Conservation (phyloP, 805 yeast species). For the Candida nonsorbophila region DNA sequence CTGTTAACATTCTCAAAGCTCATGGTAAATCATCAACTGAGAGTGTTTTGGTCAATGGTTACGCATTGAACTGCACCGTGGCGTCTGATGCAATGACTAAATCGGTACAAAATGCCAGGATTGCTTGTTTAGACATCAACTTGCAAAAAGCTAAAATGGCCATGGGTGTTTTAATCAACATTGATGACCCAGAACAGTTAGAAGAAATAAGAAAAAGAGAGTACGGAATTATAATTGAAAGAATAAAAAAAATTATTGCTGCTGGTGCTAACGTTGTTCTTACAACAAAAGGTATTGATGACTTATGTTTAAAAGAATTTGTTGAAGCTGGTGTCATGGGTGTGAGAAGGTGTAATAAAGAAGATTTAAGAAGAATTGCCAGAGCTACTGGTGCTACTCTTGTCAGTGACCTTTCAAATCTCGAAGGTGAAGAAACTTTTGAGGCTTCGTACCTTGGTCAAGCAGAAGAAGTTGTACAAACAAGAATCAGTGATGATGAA, state of each 20-base stretch:
- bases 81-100: constrained; percentile 96
- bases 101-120: constrained; percentile 61
- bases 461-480: constrained; percentile 89
- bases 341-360: constrained; percentile 94
- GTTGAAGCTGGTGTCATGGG: constrained; percentile 92
- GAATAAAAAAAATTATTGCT: constrained; percentile 70
- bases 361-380: constrained; percentile 94
- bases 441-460: constrained; percentile 79
- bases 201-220: constrained; percentile 90
- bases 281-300: constrained; percentile 94
- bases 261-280: constrained; percentile 92
- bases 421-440: constrained; percentile 94
- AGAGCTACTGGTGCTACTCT: constrained; percentile 97
- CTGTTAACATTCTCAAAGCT: constrained; percentile 91
- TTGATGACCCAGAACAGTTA: constrained; percentile 94
- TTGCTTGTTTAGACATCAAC: constrained; percentile 87
- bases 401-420: constrained; percentile 78
- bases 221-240: constrained; percentile 77
- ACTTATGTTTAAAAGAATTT: constrained; percentile 83
- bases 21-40: constrained; percentile 93
- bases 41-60: constrained; percentile 83
- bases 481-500: constrained; percentile 91
- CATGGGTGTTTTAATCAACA: constrained; percentile 94
- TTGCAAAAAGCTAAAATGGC: constrained; percentile 97
- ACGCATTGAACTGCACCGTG: constrained; percentile 93